These are phyloP conservation scores for Cladophialophora yegresii DNA, from an alignment of 2,329 filamentous ascomycete species.

Conservation along the genomic window DNA sequence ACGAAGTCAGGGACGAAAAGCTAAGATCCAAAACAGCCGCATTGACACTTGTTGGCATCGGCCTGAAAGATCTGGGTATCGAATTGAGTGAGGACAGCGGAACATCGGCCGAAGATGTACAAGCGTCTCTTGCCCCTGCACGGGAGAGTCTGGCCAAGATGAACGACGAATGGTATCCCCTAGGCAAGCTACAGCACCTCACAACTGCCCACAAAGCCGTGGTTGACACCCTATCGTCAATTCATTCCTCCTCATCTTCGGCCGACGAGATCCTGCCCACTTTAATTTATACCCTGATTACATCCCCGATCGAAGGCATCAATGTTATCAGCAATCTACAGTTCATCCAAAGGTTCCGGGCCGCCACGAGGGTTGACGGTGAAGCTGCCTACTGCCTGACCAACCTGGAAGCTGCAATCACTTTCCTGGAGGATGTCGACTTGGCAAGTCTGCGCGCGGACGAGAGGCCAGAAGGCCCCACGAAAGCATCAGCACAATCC, in stretches of 20 bases:
- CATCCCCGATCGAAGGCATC: constrained; percentile 78
- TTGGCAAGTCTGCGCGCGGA: constrained; percentile 82
- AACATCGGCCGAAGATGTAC: constrained; percentile 65
- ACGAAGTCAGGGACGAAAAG: constrained; percentile 93
- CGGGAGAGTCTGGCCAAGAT: constrained; percentile 73
- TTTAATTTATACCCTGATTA: constrained; percentile 93
- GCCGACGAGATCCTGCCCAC: constrained; percentile 97
- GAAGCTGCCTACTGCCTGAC: constrained; percentile 96
- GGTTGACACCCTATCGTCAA: constrained; percentile 74
- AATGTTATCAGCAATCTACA: constrained; percentile 92
- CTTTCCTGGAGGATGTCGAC: constrained; percentile 93
- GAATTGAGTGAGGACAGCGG: constrained; percentile 65
- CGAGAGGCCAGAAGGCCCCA: constrained; percentile 68
- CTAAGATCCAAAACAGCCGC: constrained; percentile 91
- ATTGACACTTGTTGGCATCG: constrained; percentile 86
- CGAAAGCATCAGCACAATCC: constrained; percentile 53
- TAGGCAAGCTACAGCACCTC: constrained; percentile 87
- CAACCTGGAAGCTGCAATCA: constrained; percentile 91
- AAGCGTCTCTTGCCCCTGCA: constrained; percentile 70
- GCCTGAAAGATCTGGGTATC: constrained; percentile 78
- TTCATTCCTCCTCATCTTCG: constrained; percentile 74
- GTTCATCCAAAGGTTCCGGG: constrained; percentile 90
- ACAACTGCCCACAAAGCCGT: constrained; percentile 91
- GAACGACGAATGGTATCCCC: constrained; percentile 81
- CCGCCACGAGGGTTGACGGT: constrained; percentile 81